These are phyloP conservation scores for Olyra latifolia DNA, from an alignment of 176 grass and related monocot genomes.

Conservation along the genomic window DNA sequence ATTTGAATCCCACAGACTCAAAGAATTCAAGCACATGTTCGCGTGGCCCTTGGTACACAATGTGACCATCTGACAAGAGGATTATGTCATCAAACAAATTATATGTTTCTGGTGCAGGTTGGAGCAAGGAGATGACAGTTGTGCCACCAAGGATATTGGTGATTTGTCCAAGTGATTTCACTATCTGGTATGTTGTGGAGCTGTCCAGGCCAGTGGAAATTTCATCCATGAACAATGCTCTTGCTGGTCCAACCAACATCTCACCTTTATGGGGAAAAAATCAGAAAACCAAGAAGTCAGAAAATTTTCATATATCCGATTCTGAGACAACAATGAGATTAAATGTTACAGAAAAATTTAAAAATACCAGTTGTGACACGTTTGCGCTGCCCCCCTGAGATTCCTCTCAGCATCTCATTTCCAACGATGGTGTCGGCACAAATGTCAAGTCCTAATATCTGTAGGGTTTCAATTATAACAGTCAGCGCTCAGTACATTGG, in stretches of 20 bases:
- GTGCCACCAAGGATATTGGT: conserved; percentile 56
- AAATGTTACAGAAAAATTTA: background rate
- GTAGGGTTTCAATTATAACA: conserved; percentile 23
- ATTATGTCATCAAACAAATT: conserved; percentile 64
- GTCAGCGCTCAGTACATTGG: background rate
- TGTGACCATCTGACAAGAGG: conserved; percentile 64
- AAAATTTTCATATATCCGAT: background rate
- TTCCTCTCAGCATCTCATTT: conserved; percentile 62
- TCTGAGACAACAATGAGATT: conserved; percentile 5
- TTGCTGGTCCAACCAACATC: conserved; percentile 63
- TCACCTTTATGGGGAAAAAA: conserved; percentile 39
- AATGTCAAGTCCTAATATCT: conserved; percentile 70
- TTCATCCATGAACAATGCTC: conserved; percentile 74
- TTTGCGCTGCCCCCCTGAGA: conserved; percentile 64
- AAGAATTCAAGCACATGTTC: conserved; percentile 71
- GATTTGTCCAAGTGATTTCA: conserved; percentile 53
- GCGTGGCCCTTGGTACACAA: conserved; percentile 67
- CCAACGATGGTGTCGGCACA: conserved; percentile 62
- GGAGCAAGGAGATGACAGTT: conserved; percentile 57
- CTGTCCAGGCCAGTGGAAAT: conserved; percentile 72
- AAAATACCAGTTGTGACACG: conserved; percentile 56
- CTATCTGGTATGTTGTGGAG: conserved; percentile 73
- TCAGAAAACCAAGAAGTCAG: conserved; percentile 10
- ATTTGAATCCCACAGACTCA: conserved; percentile 62
- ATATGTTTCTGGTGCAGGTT: conserved; percentile 67